These are phyloP conservation scores for Haplosporangium sp. DNA, from an alignment of 371 early-diverging fungal species.

Conservation along the genomic window DNA sequence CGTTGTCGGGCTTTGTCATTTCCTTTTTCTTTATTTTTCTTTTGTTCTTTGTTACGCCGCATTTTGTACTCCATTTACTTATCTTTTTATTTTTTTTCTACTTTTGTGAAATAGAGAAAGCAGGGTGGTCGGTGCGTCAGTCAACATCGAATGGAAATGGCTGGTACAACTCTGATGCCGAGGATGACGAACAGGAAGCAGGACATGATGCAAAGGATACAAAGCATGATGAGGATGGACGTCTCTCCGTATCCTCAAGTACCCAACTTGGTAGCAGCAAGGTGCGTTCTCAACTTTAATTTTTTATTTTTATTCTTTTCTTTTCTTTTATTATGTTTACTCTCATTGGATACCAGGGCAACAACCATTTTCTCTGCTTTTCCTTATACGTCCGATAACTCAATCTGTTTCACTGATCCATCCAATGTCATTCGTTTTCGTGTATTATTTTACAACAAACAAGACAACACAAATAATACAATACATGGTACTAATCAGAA, in stretches of 20 bases:
- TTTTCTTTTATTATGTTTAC: not conserved
- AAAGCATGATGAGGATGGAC: conserved; percentile 18
- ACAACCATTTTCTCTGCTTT: not conserved
- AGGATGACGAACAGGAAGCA: conserved; percentile 44
- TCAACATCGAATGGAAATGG: conserved; percentile 48
- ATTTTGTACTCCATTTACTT: not conserved
- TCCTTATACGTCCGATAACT: not conserved
- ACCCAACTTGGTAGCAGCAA: conserved; percentile 11
- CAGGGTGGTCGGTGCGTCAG: conserved; percentile 43
- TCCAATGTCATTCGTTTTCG: not conserved
- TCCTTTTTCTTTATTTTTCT: not conserved
- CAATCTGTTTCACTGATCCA: conserved; percentile 5
- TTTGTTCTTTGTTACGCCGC: not conserved
- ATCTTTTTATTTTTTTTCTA: not conserved
- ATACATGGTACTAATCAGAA: too few species aligned
- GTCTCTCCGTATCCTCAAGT: conserved; percentile 33
- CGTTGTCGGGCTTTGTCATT: too few species aligned
- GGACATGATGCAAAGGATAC: conserved; percentile 11
- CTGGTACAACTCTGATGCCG: conserved; percentile 49
- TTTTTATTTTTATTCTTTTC: not conserved
- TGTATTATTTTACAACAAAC: not conserved
- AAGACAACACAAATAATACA: not conserved
- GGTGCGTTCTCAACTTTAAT: conserved; percentile 4
- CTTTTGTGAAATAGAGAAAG: conserved; percentile 14
- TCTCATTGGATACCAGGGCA: not conserved